These are phyloP conservation scores for Calophaca sinica DNA, from an alignment of 306 rosid genomes.

Conservation along the genomic window DNA sequence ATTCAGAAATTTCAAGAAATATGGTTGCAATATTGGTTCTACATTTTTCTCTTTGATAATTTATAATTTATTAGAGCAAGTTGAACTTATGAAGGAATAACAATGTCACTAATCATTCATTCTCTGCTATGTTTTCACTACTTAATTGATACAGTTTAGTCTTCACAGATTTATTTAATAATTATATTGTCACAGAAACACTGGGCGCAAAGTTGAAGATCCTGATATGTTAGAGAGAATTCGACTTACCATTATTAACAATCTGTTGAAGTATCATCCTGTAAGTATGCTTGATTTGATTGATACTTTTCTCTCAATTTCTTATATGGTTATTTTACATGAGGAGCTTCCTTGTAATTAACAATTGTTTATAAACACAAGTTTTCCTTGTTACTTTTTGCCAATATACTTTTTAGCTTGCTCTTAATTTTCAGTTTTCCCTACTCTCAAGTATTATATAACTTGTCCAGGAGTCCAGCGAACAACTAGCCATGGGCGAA, in stretches of 20 bases:
- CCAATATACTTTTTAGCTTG: constrained; percentile 25
- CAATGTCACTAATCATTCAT: constrained; percentile 13
- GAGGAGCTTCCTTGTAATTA: constrained; percentile 28
- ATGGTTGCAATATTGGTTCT: not conserved
- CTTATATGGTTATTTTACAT: constrained; percentile 29
- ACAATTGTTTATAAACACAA: constrained; percentile 16
- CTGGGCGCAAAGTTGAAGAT: constrained; percentile 98
- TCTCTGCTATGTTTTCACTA: constrained; percentile 6
- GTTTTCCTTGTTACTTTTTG: constrained; percentile 9
- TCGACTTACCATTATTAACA: constrained; percentile 91
- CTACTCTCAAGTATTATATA: constrained; percentile 40
- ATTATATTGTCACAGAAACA: constrained; percentile 64
- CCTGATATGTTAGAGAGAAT: constrained; percentile 93
- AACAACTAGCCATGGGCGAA: constrained; percentile 90
- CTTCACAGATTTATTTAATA: constrained; percentile 45
- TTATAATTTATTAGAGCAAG: not conserved
- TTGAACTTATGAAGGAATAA: constrained; percentile 17
- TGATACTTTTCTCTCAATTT: constrained; percentile 34
- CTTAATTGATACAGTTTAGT: constrained; percentile 39
- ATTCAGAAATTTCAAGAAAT: no score
- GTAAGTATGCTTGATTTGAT: constrained; percentile 59
- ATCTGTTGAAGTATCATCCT: constrained; percentile 93
- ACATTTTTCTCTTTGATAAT: constrained; percentile 10
- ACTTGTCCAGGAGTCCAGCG: constrained; percentile 81
- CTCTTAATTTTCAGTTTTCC: constrained; percentile 31